A percentile compares a stretch with the other conserved stretches of the same genome.
Conservation (phyloP, 768 basidiomycete genomes). For the Cyclocybe aegerita region DNA sequence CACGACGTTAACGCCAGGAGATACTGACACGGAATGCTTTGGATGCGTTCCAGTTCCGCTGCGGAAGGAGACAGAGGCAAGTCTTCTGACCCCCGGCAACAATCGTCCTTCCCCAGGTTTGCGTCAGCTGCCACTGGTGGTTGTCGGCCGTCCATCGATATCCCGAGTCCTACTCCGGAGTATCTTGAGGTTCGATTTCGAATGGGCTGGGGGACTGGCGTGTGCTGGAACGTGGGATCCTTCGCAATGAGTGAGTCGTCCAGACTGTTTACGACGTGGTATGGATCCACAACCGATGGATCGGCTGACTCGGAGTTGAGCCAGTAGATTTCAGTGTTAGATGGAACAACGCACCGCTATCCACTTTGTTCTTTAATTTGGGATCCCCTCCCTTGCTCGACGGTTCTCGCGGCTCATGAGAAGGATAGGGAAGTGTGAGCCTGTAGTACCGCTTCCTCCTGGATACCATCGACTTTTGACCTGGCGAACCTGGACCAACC, state of each 20-base stretch:
- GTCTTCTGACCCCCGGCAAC: too few relatives aligned
- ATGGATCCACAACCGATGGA: constrained; percentile 20
- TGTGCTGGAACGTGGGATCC: constrained; percentile 17
- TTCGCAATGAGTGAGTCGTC: constrained; percentile 23
- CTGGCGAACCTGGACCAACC: neutral
- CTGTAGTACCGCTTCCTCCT: constrained; percentile 6
- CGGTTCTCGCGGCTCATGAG: neutral
- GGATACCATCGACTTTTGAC: constrained; percentile 1
- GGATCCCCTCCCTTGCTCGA: neutral
- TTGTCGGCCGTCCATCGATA: too few relatives aligned
- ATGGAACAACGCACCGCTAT: neutral
- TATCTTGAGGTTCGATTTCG: neutral
- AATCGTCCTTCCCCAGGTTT: too few relatives aligned
- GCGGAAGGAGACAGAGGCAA: too few relatives aligned
- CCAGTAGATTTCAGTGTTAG: neutral
- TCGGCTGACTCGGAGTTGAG: neutral
- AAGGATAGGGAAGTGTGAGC: constrained; percentile 10
- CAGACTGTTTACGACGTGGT: constrained; percentile 20
- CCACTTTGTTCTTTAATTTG: neutral
- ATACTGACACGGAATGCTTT: too few relatives aligned
- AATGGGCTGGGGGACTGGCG: constrained; percentile 10
- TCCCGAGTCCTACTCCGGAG: too few relatives aligned
- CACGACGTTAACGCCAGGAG: too few relatives aligned
- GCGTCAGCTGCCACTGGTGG: too few relatives aligned
- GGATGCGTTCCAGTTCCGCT: too few relatives aligned